A percentile compares a stretch with the other conserved stretches of the same genome.
phyloP scores from a whole-genome alignment of 2,329 filamentous ascomycete species.

The Beauveria brongniartii region DNA sequence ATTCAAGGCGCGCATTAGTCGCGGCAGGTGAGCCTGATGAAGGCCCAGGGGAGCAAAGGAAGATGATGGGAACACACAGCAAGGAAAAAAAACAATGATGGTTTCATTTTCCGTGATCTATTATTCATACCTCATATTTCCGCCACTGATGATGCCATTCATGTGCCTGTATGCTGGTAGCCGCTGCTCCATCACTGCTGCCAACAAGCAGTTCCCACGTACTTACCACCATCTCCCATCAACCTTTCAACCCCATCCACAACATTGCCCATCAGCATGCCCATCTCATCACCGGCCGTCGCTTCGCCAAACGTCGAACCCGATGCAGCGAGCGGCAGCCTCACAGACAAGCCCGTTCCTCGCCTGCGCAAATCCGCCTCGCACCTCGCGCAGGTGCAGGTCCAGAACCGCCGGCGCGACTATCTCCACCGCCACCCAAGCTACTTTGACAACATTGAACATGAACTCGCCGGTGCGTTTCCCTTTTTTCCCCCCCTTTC shows the following conservation, averaged over 20 bases:
- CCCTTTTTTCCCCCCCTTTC: neutral
- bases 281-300: neutral
- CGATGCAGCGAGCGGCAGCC: neutral
- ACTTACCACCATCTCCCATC: neutral
- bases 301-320: too few species aligned
- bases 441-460: slow-evolving; percentile 55
- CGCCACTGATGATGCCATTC: too few species aligned
- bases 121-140: too few species aligned
- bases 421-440: slow-evolving; percentile 65
- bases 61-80: too few species aligned
- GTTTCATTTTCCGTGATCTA: too few species aligned
- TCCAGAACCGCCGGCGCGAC: slow-evolving; percentile 69
- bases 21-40: too few species aligned
- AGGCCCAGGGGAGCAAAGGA: too few species aligned
- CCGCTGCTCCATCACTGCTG: neutral
- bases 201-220: neutral
- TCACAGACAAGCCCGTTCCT: slow-evolving; percentile 31
- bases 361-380: slow-evolving; percentile 35
- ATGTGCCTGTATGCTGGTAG: too few species aligned
- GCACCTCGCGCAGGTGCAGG: slow-evolving; percentile 39
- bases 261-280: neutral
- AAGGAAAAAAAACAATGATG: too few species aligned
- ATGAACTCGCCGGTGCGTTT: slow-evolving; percentile 44
- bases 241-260: neutral
- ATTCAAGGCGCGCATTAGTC: too few species aligned